These are phyloP conservation scores for Kwoniella sp. DNA, from an alignment of 768 basidiomycete species.

Conservation along the genomic window DNA sequence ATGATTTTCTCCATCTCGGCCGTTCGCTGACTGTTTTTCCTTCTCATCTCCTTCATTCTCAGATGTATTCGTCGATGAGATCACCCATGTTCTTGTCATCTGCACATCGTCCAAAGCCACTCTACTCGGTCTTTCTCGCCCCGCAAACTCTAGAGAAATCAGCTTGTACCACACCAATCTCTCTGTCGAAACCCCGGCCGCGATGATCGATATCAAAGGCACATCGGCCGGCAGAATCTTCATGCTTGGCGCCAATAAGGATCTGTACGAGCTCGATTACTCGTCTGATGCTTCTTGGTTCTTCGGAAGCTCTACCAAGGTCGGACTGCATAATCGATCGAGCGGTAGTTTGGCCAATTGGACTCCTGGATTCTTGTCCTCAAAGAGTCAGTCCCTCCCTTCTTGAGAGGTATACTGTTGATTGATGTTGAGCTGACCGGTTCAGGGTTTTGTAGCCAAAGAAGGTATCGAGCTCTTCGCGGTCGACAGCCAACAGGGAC, in stretches of 20 bases:
- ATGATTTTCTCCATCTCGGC: not conserved
- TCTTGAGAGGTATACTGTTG: conserved; percentile 2
- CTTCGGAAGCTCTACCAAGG: conserved; percentile 64
- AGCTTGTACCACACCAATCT: conserved; percentile 89
- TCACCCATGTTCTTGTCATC: conserved; percentile 81
- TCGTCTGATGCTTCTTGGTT: conserved; percentile 91
- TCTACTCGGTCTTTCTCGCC: conserved; percentile 70
- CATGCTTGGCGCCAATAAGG: conserved; percentile 79
- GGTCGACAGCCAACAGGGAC: conserved; percentile 46
- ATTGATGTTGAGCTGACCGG: too few species aligned
- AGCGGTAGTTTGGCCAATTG: conserved; percentile 75
- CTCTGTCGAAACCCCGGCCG: conserved; percentile 59
- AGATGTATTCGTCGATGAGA: conserved; percentile 86
- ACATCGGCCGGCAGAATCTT: conserved; percentile 84
- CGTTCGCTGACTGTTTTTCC: not conserved
- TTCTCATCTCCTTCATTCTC: not conserved
- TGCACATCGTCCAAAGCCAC: conserved; percentile 82
- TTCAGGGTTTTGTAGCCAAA: conserved; percentile 20
- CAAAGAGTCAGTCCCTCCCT: conserved; percentile 61
- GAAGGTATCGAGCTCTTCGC: conserved; percentile 49
- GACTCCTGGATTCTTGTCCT: conserved; percentile 71
- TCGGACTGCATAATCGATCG: conserved; percentile 84
- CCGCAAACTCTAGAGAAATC: conserved; percentile 70
- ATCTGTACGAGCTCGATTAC: conserved; percentile 89
- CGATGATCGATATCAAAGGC: conserved; percentile 81